Evolutionary conservation across 164 flowering plant species (phyloP).

Genomic region (Piper betle): DNA sequence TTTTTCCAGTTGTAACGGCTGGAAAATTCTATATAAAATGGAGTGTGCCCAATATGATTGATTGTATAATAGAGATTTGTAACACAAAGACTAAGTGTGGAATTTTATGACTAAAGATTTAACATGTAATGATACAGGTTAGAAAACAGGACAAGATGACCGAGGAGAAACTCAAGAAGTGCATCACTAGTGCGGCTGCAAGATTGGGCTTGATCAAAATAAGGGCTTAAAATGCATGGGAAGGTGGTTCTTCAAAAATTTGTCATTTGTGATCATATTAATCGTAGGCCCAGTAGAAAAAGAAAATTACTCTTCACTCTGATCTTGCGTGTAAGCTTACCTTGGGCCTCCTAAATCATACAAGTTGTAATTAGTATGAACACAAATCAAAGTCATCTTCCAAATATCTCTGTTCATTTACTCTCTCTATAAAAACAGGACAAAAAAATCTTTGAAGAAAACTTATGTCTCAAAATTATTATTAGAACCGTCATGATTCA

Average conservation of each 20-base stretch:
- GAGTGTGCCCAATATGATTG: not conserved
- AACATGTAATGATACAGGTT: conserved; percentile 1
- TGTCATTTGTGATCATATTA: not conserved
- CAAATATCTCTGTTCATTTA: too few species aligned
- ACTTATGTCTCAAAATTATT: too few species aligned
- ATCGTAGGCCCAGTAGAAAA: too few species aligned
- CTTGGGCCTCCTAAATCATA: too few species aligned
- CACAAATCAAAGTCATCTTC: too few species aligned
- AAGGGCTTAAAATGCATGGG: not conserved
- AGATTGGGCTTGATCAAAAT: conserved; percentile 7
- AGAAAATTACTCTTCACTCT: too few species aligned
- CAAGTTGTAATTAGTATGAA: too few species aligned
- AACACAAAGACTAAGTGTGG: not conserved
- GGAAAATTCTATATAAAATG: not conserved
- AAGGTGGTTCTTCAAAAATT: not conserved
- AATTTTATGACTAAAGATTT: too few species aligned
- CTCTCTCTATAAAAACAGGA: too few species aligned
- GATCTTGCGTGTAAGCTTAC: too few species aligned
- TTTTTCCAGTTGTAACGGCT: not conserved
- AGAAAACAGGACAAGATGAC: conserved; percentile 10
- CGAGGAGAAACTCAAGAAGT: conserved; percentile 12
- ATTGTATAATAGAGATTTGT: not conserved
- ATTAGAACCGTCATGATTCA: too few species aligned
- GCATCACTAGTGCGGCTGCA: conserved; percentile 10
- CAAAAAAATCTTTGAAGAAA: too few species aligned